Evolutionary conservation across 768 basidiomycete genomes (phyloP).

Genomic region (Kwoniella sp.): DNA sequence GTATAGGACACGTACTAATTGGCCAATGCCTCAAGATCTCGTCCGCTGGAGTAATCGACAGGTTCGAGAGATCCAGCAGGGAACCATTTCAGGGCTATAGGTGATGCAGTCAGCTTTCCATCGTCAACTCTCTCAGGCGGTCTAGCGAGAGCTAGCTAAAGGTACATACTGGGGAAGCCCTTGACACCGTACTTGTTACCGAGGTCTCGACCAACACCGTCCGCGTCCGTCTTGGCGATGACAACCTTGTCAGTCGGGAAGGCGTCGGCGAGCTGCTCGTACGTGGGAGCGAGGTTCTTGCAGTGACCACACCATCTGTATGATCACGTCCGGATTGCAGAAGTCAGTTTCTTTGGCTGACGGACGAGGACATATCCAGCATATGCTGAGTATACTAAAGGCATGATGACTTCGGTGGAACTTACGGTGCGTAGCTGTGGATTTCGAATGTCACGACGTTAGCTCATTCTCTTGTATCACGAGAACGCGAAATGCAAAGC

Average conservation of each 20-base stretch:
- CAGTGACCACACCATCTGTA: constrained; percentile 53
- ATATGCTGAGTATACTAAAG: too few relatives aligned
- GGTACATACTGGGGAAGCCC: constrained; percentile 75
- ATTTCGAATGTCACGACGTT: not conserved
- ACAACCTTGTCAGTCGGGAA: constrained; percentile 75
- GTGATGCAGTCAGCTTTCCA: not conserved
- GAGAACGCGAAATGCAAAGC: constrained; percentile 55
- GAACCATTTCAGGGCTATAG: constrained; percentile 90
- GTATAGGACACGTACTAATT: constrained; percentile 63
- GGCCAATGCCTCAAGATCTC: constrained; percentile 76
- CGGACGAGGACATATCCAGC: constrained; percentile 1
- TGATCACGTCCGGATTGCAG: not conserved
- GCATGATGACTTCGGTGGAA: too few relatives aligned
- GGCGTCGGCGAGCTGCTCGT: constrained; percentile 87
- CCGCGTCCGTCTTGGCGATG: constrained; percentile 90
- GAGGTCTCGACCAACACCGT: constrained; percentile 76
- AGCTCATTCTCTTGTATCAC: too few relatives aligned
- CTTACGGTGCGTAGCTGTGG: constrained; percentile 42
- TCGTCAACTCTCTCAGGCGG: not conserved
- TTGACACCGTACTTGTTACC: constrained; percentile 75
- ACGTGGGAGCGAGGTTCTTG: constrained; percentile 70
- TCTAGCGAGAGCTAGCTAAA: not conserved
- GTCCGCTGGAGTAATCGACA: constrained; percentile 72
- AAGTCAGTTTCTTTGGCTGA: not conserved
- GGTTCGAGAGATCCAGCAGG: constrained; percentile 65